Conservation (phyloP, 805 yeast genomes). For the Tetrapisispora nanseiensis region DNA sequence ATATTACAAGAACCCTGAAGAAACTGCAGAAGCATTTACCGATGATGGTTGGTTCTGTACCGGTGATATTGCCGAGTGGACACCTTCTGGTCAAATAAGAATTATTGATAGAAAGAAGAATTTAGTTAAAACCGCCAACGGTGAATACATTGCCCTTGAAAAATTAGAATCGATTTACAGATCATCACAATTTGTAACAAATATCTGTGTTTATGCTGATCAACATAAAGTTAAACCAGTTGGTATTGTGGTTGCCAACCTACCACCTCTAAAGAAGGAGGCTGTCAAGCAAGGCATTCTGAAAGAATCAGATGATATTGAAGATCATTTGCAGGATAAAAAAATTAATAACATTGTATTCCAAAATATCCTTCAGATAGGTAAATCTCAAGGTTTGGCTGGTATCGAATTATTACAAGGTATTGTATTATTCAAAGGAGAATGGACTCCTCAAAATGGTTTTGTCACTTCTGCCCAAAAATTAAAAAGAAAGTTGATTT, state of each 20-base stretch:
- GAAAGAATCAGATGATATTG: conserved; percentile 37
- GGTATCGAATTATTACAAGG: conserved; percentile 84
- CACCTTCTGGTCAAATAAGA: conserved; percentile 64
- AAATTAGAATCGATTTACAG: conserved; percentile 87
- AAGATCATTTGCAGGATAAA: conserved; percentile 41
- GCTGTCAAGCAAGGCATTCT: conserved; percentile 47
- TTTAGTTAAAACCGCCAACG: conserved; percentile 88
- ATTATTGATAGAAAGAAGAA: conserved; percentile 93
- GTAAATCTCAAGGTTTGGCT: conserved; percentile 64
- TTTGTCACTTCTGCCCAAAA: conserved; percentile 93
- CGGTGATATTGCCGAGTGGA: conserved; percentile 96
- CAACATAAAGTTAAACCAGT: conserved; percentile 79
- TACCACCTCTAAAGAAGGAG: conserved; percentile 48
- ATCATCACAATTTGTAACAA: conserved; percentile 63
- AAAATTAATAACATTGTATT: conserved; percentile 46
- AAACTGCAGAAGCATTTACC: conserved; percentile 63
- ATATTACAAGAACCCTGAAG: conserved; percentile 75
- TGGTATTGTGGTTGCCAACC: conserved; percentile 81
- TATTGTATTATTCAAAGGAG: conserved; percentile 69
- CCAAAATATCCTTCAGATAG: conserved; percentile 60
- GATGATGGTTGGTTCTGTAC: conserved; percentile 92
- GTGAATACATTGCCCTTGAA: conserved; percentile 96
- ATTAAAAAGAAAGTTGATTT: conserved; percentile 84
- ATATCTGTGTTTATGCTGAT: conserved; percentile 92
- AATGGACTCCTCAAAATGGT: conserved; percentile 97